These are phyloP conservation scores for Gossypium aridum DNA, from an alignment of 441 rosid species.

Conservation along the genomic window DNA sequence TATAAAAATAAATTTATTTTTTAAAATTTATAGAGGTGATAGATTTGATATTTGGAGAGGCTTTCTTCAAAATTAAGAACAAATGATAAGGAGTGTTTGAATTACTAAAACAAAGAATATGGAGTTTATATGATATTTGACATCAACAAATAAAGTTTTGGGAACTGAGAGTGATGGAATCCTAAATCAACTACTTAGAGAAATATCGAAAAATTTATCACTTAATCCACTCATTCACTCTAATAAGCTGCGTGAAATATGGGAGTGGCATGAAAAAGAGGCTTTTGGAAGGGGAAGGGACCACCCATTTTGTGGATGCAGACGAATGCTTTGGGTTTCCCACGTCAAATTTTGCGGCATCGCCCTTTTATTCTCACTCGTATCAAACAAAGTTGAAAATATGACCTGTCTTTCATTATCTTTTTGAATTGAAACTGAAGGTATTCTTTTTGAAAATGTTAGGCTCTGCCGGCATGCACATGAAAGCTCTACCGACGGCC, in stretches of 20 bases:
- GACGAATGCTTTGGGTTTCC: constrained; percentile 5
- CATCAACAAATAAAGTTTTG: too few relatives aligned
- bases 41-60: too few relatives aligned
- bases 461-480: neutral
- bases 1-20: too few relatives aligned
- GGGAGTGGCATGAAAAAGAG: neutral
- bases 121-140: too few relatives aligned
- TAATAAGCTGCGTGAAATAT: neutral
- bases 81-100: too few relatives aligned
- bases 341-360: constrained; percentile 14
- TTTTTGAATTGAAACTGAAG: neutral
- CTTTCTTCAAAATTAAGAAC: too few relatives aligned
- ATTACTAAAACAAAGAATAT: too few relatives aligned
- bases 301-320: neutral
- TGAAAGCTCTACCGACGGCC: neutral
- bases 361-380: neutral
- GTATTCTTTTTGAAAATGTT: neutral
- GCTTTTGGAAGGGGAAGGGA: neutral
- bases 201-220: too few relatives aligned
- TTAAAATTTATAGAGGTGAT: too few relatives aligned
- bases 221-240: too few relatives aligned
- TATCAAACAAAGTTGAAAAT: neutral
- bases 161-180: too few relatives aligned
- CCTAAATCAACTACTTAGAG: too few relatives aligned
- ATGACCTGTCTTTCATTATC: neutral